A percentile compares a stretch with the other conserved stretches of the same genome.
phyloP scores from a whole-genome alignment of 257 asterid species.

The Perilla frutescens region DNA sequence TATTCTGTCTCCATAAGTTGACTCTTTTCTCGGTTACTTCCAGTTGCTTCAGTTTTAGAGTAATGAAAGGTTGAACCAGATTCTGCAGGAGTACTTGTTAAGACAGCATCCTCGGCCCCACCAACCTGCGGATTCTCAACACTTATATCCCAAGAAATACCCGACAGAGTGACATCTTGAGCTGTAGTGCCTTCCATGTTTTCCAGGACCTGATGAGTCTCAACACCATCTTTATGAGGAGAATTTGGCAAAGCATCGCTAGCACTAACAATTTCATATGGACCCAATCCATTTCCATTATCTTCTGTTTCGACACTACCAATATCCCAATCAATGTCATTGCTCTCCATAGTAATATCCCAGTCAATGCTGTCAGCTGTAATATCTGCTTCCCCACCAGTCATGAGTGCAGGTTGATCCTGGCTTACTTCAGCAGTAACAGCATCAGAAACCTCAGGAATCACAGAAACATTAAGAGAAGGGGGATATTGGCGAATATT shows the following conservation, averaged over 20 bases:
- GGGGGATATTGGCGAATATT: conserved; percentile 71
- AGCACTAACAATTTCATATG: conserved; percentile 90
- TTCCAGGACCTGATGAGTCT: conserved; percentile 42
- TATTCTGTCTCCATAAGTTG: conserved; percentile 92
- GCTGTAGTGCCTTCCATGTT: conserved; percentile 45
- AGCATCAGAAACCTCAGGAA: conserved; percentile 57
- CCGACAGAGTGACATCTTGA: conserved; percentile 55
- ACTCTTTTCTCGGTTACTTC: conserved; percentile 62
- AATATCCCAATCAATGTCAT: conserved; percentile 93
- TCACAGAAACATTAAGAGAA: conserved; percentile 59
- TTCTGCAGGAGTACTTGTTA: conserved; percentile 40
- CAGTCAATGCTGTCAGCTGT: conserved; percentile 74
- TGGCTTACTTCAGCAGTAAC: conserved; percentile 44
- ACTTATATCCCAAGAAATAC: conserved; percentile 81
- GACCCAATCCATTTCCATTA: conserved; percentile 86
- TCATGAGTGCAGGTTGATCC: conserved; percentile 41
- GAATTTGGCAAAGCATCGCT: conserved; percentile 66
- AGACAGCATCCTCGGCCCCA: conserved; percentile 49
- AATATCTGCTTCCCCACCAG: conserved; percentile 46
- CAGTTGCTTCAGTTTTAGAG: conserved; percentile 45
- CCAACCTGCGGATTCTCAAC: conserved; percentile 61
- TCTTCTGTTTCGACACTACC: conserved; percentile 80
- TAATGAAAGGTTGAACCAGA: conserved; percentile 38
- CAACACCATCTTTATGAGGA: conserved; percentile 45
- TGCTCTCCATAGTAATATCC: conserved; percentile 84